A percentile compares a stretch with the other conserved stretches of the same genome.
These are phyloP conservation scores for Aureobasidium melanogenum DNA, from an alignment of 2,329 filamentous ascomycete genomes.

Conservation along the genomic window DNA sequence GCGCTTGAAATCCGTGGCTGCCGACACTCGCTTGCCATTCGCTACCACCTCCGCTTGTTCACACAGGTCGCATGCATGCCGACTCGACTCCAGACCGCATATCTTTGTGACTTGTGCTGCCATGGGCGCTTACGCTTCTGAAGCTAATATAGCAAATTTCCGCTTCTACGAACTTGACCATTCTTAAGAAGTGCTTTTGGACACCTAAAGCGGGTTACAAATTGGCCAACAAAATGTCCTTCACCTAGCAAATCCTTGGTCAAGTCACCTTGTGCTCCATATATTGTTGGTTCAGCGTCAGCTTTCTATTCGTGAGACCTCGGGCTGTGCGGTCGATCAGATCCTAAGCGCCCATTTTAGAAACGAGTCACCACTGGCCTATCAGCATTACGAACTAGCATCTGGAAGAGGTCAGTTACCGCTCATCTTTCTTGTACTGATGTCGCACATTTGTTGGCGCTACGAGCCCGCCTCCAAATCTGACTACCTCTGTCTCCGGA, in stretches of 20 bases:
- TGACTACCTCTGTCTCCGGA: not conserved
- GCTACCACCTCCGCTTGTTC: not conserved
- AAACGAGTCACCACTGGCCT: not conserved
- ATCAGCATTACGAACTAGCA: not conserved
- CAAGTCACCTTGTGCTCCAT: not conserved
- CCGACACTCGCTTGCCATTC: not conserved
- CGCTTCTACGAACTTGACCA: not conserved
- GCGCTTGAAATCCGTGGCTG: constrained; percentile 6
- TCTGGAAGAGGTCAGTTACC: constrained; percentile 4
- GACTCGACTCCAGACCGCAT: not conserved
- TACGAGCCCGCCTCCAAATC: not conserved
- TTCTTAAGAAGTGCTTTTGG: not conserved
- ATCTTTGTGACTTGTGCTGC: not conserved
- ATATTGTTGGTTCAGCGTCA: not conserved
- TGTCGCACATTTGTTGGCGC: constrained; percentile 8
- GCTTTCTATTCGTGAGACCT: not conserved
- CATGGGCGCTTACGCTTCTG: not conserved
- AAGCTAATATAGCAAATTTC: not conserved
- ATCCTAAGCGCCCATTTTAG: constrained; percentile 2
- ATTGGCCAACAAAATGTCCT: not conserved
- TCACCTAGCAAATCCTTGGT: not conserved
- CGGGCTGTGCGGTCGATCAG: not conserved
- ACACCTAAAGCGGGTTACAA: not conserved
- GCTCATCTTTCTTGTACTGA: not conserved
- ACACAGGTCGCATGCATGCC: not conserved